Evolutionary conservation across 768 basidiomycete genomes (phyloP), one percentile per base, ranked within the genome.

Genomic region (Kwoniella sp.): DNA sequence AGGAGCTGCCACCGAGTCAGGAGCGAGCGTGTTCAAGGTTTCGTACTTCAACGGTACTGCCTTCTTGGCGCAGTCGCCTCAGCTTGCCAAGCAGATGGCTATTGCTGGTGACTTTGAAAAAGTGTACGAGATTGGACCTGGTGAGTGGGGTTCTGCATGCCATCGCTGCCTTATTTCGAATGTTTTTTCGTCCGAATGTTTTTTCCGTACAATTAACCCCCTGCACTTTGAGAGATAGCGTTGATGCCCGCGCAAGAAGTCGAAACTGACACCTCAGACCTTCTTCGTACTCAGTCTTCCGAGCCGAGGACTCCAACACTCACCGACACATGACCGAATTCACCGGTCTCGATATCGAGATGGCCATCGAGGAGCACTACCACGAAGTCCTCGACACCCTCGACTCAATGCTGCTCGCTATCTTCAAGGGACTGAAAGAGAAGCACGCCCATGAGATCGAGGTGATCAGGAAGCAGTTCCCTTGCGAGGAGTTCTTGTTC

Each of bases 321-420:
- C 92, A 97, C 78, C 90, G 96, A 55, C 96, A 99, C 83, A 84
- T 99, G 82, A 98, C 96, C 21, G 96, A 99, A 80, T 99, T 97
- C 81, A 90, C 92, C 68, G 96, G 96, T 27, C 88, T 99, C 70
- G 96, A 99, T 90, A 85, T 99, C 69, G 96, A 99, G 81, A 98
- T 99, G 96, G 85, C 88, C 3, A 92, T 99, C 70, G 93, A 98
- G 80, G 94, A 97, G 79, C 93, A 98, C 79, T 99, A 98, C 77
- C 94, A 98, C 81, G 96, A 99, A 81, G 93, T 93, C 36, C 84
- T 98, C 83, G 92, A 96, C 72, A 81, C 92, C 24, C 85, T 99
- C 63, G 96, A 99, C 78, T 85, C 84, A 49, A 84, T 98, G 78
- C 87, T 98, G 78, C 83, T 91, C 68, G 82, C 84, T 75, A 90